phyloP scores from a whole-genome alignment of 2,329 filamentous ascomycete genomes.

The Leptoxyphium fumago region DNA sequence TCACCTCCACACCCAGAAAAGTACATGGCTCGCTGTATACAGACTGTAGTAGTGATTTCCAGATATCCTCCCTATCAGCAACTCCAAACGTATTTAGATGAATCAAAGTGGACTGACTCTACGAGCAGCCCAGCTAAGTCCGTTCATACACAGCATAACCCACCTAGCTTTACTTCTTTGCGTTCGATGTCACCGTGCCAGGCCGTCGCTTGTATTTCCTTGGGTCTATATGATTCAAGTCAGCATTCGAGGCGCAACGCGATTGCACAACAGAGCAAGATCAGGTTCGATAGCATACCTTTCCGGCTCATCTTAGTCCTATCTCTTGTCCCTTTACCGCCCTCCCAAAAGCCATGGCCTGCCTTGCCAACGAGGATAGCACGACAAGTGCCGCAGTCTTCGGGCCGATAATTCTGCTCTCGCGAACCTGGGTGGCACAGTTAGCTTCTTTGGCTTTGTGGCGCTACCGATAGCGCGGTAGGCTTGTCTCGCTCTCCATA shows the following conservation, averaged over 20 bases:
- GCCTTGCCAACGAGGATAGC: conserved; percentile 53
- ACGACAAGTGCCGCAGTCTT: conserved; percentile 62
- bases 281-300: conserved; percentile 19
- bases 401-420: conserved; percentile 65
- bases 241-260: neutral
- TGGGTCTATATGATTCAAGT: conserved; percentile 35
- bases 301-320: conserved; percentile 57
- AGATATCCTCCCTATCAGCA: too few species aligned
- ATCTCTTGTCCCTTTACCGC: conserved; percentile 62
- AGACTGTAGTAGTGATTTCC: too few species aligned
- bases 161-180: conserved; percentile 4
- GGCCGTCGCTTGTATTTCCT: conserved; percentile 50
- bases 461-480: neutral
- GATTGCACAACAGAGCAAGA: too few species aligned
- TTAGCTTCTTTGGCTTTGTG: conserved; percentile 22
- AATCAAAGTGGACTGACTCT: too few species aligned
- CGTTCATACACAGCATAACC: too few species aligned
- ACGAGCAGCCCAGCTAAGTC: too few species aligned
- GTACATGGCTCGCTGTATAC: too few species aligned
- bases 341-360: conserved; percentile 67
- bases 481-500: neutral
- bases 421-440: conserved; percentile 50
- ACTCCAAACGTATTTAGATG: too few species aligned
- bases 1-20: too few species aligned
- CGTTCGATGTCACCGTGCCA: conserved; percentile 6